Conservation (phyloP, 768 basidiomycete species). For the Lactarius psammicola region DNA sequence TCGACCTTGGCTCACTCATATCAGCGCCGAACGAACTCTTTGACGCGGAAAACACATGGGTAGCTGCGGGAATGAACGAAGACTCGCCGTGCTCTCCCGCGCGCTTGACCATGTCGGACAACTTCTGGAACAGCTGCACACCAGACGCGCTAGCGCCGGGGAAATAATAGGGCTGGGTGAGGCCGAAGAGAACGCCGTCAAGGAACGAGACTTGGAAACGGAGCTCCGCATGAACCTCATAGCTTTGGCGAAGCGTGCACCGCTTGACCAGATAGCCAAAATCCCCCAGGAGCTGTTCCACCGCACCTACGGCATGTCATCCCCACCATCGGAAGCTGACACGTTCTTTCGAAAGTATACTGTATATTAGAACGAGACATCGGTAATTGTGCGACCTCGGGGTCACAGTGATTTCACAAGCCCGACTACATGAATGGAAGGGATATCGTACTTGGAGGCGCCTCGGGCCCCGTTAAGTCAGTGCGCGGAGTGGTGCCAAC, state of each 20-base stretch:
- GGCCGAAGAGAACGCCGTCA: conserved; percentile 10
- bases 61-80: conserved; percentile 34
- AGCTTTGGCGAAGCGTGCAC: conserved; percentile 74
- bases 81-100: conserved; percentile 51
- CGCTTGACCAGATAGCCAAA: conserved; percentile 46
- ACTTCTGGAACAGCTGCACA: conserved; percentile 48
- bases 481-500: neutral
- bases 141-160: conserved; percentile 29
- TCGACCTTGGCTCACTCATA: conserved; percentile 48
- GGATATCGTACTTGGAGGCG: neutral
- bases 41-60: conserved; percentile 39
- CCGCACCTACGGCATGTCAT: conserved; percentile 27
- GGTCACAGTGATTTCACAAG: neutral
- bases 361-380: neutral
- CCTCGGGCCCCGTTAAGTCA: neutral
- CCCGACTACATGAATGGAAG: neutral
- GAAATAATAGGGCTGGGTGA: conserved; percentile 19
- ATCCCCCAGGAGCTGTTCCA: conserved; percentile 27
- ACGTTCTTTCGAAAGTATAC: neutral
- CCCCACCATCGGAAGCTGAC: conserved; percentile 26
- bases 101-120: conserved; percentile 60
- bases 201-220: conserved; percentile 52
- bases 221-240: conserved; percentile 71
- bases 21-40: conserved; percentile 43
- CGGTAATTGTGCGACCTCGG: neutral